Evolutionary conservation across 192 early-diverging fungal genomes (phyloP), one percentile per base, ranked within the genome.

Genomic region (Backusella parvicylindrica): DNA sequence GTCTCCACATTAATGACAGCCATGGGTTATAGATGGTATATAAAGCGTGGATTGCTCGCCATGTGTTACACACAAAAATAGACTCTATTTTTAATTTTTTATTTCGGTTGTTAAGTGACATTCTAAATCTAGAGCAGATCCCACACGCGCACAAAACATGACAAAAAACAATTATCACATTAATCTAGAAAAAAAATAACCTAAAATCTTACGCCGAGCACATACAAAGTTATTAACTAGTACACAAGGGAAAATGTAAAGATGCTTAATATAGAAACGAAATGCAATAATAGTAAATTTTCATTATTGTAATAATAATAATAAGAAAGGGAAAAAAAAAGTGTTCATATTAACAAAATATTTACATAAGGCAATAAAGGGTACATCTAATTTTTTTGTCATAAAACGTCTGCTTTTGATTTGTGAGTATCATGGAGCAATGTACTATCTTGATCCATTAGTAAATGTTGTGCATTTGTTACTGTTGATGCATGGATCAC

Each of bases 81-180:
- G 53, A 23, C 53, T 60, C 53, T 60, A 60, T 60, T 60, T 60
- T 60, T 60, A 28, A 60, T 60, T 60, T 47, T 60, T 23, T 60
- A 28, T 7, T 60, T 60, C n/a, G 2, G 9, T 21, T 60, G 53
- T 60, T 23, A 60, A 60, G 26, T 60, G 53, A 60, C 26, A 60
- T 60, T 60, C 53, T 60, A 60, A 60, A 60, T 60, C 28, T 23
- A 60, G 53, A 60, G 53, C 23, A 60, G 53, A 60, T 60, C 53
- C n/a, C 53, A 56, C 23, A 23, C 21, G 23, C 3, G 2, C 21
- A 53, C 18, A 53, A 1, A 21, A 53, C n/a, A 21, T 21, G 49
- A 26, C 53, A 23, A 53, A 53, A 53, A 53, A 23, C 7, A 23
- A 23, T 53, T 8, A 53, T 26, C 43, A 47, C 43, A n/a, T 47